Evolutionary conservation across 805 yeast genomes (phyloP).

Genomic region (Yamadazyma olivae): DNA sequence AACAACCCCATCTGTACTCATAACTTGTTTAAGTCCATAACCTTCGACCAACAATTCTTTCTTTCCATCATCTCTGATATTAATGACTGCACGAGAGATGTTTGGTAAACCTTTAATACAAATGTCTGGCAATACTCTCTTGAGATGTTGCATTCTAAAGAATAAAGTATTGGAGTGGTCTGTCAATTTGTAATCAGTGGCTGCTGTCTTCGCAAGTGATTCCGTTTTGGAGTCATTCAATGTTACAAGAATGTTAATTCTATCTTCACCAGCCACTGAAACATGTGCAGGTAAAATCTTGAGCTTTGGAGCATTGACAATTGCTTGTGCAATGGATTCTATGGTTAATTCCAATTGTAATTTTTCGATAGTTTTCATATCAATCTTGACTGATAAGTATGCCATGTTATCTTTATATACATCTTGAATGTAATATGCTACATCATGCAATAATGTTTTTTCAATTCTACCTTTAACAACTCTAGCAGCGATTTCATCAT

Average conservation of each 20-base stretch:
- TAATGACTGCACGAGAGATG: slow-evolving; percentile 93
- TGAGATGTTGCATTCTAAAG: slow-evolving; percentile 84
- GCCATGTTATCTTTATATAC: slow-evolving; percentile 82
- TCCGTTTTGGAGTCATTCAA: slow-evolving; percentile 35
- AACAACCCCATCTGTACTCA: slow-evolving; percentile 96
- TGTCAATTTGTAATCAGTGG: slow-evolving; percentile 29
- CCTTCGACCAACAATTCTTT: slow-evolving; percentile 96
- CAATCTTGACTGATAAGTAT: slow-evolving; percentile 76
- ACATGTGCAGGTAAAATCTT: slow-evolving; percentile 77
- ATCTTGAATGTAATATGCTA: slow-evolving; percentile 88
- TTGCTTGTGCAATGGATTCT: slow-evolving; percentile 82
- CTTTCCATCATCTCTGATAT: slow-evolving; percentile 79
- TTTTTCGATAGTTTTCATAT: slow-evolving; percentile 78
- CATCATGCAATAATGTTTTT: slow-evolving; percentile 82
- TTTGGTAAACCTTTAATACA: slow-evolving; percentile 92
- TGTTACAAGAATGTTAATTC: slow-evolving; percentile 62
- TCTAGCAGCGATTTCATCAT: slow-evolving; percentile 96
- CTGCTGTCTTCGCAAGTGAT: slow-evolving; percentile 30
- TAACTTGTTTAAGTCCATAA: slow-evolving; percentile 91
- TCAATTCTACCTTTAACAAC: slow-evolving; percentile 97
- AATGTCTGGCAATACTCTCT: slow-evolving; percentile 79
- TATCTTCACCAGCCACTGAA: slow-evolving; percentile 59
- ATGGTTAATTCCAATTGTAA: slow-evolving; percentile 85
- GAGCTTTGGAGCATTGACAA: slow-evolving; percentile 81
- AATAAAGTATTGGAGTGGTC: slow-evolving; percentile 53